Base-by-base conservation (phyloP, 371 early-diverging fungal species). In the Capillidium rhysosporum region DNA sequence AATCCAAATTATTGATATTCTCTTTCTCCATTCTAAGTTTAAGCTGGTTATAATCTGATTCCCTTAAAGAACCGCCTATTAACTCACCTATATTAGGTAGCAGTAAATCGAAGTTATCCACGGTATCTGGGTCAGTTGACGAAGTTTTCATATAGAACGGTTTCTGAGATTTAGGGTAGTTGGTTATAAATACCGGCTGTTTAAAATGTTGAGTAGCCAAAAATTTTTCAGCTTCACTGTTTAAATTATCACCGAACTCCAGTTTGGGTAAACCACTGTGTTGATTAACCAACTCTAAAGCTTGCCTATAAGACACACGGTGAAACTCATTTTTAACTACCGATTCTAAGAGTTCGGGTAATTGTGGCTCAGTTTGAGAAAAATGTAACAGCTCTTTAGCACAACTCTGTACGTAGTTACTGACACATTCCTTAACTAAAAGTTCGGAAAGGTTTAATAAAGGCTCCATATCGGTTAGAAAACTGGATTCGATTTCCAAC, bases 131-230 rank as follows among this genome's bases (percentile, higher is more conserved):
- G 28, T 67, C 69, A 0, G 61, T 56, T 7, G 4, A 34, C 56
- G 84, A 80, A 3, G 71, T 68, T 51, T 77, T 70, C 95, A 94
- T 94, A 58, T 94, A 94, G 58, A 94, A 94, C 0, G 95, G 89
- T 63, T 94, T 94, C 41, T 79, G 57, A 1, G 61, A 62, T 0
- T 67, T 62, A 0, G 95, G 95, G 61, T 93, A 94, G 54, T 92
- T 77, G 4, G 85, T 89, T 4, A 94, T 86, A 71, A 91, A 93
- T 1, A 91, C 86, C 0, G 95, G 93, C 20, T 61, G 62, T 0
- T 65, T 55, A 46, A 79, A 69, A n/a, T 63, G 66, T 34, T 34
- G 7, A 0, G 79, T 73, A 0, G 87, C 82, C 30, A 93, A 64
- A 64, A 73, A 89, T 45, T 78, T 73, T 60, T 93, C 92, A 66